Evolutionary conservation across 2,329 filamentous ascomycete species (phyloP).

Genomic region (Byssochlamys sp.): DNA sequence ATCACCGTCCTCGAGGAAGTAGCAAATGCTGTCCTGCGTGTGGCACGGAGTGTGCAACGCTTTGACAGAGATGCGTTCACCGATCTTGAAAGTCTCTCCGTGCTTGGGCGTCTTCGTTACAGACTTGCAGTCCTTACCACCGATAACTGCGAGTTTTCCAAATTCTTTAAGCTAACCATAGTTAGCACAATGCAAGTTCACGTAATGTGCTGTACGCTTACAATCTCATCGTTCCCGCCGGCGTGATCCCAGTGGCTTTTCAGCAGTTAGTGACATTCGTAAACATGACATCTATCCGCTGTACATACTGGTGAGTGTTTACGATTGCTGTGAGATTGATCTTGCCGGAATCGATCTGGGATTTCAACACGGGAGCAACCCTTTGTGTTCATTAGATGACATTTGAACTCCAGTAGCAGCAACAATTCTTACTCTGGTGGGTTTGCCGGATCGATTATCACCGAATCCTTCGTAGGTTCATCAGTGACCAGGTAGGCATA

Average conservation of each 20-base stretch:
- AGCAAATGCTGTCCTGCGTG: slow-evolving; percentile 97
- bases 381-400: slow-evolving; percentile 25
- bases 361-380: slow-evolving; percentile 57
- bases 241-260: slow-evolving; percentile 84
- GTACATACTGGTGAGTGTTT: slow-evolving; percentile 81
- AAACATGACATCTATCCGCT: background rate
- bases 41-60: slow-evolving; percentile 95
- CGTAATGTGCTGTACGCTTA: slow-evolving; percentile 31
- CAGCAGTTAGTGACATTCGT: background rate
- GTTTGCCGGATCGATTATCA: slow-evolving; percentile 44
- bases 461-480: slow-evolving; percentile 40
- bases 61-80: slow-evolving; percentile 67
- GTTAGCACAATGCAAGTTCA: background rate
- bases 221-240: slow-evolving; percentile 77
- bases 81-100: slow-evolving; percentile 70
- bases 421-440: slow-evolving; percentile 36
- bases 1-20: slow-evolving; percentile 68
- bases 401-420: background rate
- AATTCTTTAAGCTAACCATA: slow-evolving; percentile 45
- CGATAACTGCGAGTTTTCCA: slow-evolving; percentile 64
- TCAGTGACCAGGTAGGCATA: slow-evolving; percentile 45
- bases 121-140: slow-evolving; percentile 72
- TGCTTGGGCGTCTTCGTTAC: slow-evolving; percentile 70
- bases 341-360: slow-evolving; percentile 58
- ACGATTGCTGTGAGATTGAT: slow-evolving; percentile 83